Conservation (phyloP, 805 yeast species). For the Saccharomycopsis malanga region DNA sequence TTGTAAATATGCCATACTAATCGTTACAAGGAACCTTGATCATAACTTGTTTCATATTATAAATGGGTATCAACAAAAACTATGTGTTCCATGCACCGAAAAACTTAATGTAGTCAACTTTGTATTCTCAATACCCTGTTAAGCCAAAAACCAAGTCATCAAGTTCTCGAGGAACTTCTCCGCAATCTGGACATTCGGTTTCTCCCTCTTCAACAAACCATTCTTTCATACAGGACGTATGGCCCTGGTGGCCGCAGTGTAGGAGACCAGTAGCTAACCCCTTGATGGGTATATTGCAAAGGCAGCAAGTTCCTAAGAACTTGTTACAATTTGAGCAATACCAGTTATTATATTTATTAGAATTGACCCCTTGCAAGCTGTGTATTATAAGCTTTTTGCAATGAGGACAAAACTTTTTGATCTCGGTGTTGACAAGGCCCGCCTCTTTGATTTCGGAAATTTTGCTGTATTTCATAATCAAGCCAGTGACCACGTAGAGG, state of each 20-base stretch:
- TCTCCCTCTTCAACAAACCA: constrained; percentile 69
- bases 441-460: constrained; percentile 25
- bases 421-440: constrained; percentile 27
- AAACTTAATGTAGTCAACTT: no score
- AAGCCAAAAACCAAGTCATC: constrained; percentile 3
- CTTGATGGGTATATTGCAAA: constrained; percentile 70
- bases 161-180: constrained; percentile 17
- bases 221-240: constrained; percentile 64
- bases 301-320: constrained; percentile 60
- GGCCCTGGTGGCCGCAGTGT: constrained; percentile 84
- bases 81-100: no score
- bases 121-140: not conserved
- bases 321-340: constrained; percentile 68
- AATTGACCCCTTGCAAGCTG: constrained; percentile 43
- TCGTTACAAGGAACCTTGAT: no score
- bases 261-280: constrained; percentile 57
- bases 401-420: constrained; percentile 53
- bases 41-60: no score
- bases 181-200: constrained; percentile 62
- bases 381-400: constrained; percentile 56
- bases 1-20: no score
- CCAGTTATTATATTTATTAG: constrained; percentile 61
- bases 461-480: constrained; percentile 41
- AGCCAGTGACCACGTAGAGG: constrained; percentile 52
- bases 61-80: no score